phyloP scores from a whole-genome alignment of 2,329 filamentous ascomycete species.

The Atkinsonella hypoxylon region DNA sequence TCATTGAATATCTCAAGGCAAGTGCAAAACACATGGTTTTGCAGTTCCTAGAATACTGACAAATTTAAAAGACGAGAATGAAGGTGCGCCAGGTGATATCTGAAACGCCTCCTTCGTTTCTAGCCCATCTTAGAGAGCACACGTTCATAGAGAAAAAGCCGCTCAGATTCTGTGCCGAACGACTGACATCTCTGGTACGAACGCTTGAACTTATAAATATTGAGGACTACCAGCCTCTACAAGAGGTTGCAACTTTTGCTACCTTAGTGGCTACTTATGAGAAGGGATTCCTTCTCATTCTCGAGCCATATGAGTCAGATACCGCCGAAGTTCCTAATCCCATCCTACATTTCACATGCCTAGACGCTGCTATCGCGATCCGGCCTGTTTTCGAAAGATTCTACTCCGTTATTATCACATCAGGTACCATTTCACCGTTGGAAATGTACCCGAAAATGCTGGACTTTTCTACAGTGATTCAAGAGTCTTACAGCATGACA shows the following conservation, averaged over 20 bases:
- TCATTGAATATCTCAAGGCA: slow-evolving; percentile 89
- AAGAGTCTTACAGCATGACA: slow-evolving; percentile 97
- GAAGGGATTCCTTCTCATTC: slow-evolving; percentile 85
- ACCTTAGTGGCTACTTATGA: slow-evolving; percentile 95
- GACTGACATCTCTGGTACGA: slow-evolving; percentile 83
- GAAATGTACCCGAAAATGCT: slow-evolving; percentile 99
- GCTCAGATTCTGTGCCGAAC: slow-evolving; percentile 84
- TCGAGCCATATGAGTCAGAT: slow-evolving; percentile 96
- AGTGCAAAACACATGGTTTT: background rate
- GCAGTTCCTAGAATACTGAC: background rate
- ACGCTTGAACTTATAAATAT: slow-evolving; percentile 95
- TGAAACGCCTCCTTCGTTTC: slow-evolving; percentile 87
- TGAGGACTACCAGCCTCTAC: slow-evolving; percentile 91
- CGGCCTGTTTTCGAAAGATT: slow-evolving; percentile 96
- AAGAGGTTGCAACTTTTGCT: slow-evolving; percentile 95
- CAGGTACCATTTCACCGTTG: slow-evolving; percentile 87
- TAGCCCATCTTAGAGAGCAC: slow-evolving; percentile 84
- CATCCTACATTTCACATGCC: slow-evolving; percentile 90
- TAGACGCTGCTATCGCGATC: slow-evolving; percentile 96
- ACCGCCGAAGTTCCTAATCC: slow-evolving; percentile 93
- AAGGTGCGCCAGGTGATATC: slow-evolving; percentile 96
- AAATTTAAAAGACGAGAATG: slow-evolving; percentile 65
- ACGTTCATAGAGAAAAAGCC: slow-evolving; percentile 98
- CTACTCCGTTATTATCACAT: slow-evolving; percentile 96
- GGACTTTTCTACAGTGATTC: slow-evolving; percentile 80